Percentiles rank a stretch among this genome's conserved stretches.
These are phyloP conservation scores for Lupinus albus DNA, from an alignment of 306 rosid species.

Conservation along the genomic window DNA sequence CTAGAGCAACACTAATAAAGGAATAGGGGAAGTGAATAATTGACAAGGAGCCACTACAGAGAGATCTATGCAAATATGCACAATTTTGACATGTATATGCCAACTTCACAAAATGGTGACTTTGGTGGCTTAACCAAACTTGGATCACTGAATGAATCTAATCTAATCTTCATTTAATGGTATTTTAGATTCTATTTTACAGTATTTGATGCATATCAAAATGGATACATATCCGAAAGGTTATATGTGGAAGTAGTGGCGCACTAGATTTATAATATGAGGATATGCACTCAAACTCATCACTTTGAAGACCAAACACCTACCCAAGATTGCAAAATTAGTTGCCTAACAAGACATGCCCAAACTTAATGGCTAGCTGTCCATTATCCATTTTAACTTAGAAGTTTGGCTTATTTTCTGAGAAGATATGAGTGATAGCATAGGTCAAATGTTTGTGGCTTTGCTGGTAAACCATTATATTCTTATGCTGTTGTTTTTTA, in stretches of 20 bases:
- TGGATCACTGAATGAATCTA: too few relatives aligned
- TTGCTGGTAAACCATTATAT: not conserved
- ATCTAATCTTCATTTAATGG: too few relatives aligned
- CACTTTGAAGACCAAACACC: conserved; percentile 1
- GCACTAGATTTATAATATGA: conserved; percentile 26
- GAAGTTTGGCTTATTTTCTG: not conserved
- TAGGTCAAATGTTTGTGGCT: not conserved
- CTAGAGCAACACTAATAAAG: too few relatives aligned
- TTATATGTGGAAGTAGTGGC: conserved; percentile 29
- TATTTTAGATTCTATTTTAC: too few relatives aligned
- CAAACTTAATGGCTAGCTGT: conserved; percentile 19
- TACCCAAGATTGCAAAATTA: not conserved
- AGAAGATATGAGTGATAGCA: too few relatives aligned
- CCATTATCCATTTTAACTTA: conserved; percentile 12
- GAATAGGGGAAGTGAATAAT: too few relatives aligned
- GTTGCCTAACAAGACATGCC: conserved; percentile 34
- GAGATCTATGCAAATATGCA: too few relatives aligned
- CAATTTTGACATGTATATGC: too few relatives aligned
- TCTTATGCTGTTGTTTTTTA: not conserved
- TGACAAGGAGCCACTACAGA: too few relatives aligned
- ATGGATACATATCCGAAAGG: too few relatives aligned
- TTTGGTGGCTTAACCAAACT: too few relatives aligned
- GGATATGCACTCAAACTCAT: not conserved
- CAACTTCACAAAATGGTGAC: too few relatives aligned
- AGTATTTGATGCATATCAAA: not conserved